Evolutionary conservation across 2,329 filamentous ascomycete species (phyloP), one percentile per base, ranked within the genome.

Genomic region (Calonectria hongkongensis): DNA sequence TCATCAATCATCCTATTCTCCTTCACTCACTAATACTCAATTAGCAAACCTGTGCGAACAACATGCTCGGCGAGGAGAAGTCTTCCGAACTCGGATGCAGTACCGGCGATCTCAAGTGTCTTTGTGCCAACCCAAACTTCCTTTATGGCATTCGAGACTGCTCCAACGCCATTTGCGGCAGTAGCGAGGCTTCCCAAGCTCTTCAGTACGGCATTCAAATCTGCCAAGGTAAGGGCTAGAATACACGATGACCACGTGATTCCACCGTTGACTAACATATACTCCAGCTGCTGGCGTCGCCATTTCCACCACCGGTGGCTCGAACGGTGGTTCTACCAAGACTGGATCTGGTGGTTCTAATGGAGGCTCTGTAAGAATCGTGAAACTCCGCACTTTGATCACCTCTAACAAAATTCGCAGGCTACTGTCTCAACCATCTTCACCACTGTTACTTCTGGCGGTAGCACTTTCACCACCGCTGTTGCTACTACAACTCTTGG

Each of bases 81-180:
- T 85, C 85, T 58, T 39, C 75, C 41, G 80, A 85, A 66, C 86
- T 91, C 43, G 85, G 86, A 72, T 92, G 90, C 83, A 69, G 73
- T 9, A 72, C 78, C 68, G 79, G 79, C 48, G 87, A 89, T 73
- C 43, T 84, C 50, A 76, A 78, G 62, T 90, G 88, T 81, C 84
- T 89, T 16, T 90, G 88, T 84, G 77, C 79, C 70, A 86, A 87
- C 74, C 48, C 74, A 54, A 78, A 88, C 83, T 90, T 88, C 81
- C 77, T 82, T 70, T 88, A 85, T 75, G 88, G 88, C 66, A 81
- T 90, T 72, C 87, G 85, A 71, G 88, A 90, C 84, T 90, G 88
- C 83, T 85, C 88, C 21, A 75, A 77, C 74, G 81, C 86, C 81
- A 81, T 83, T 54, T 89, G 88, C 83, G 69, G 75, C 71, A 70